Evolutionary conservation across 352 stramenopile genomes (phyloP), one percentile per base, ranked within the genome.

Genomic region (Phytophthora capsici): DNA sequence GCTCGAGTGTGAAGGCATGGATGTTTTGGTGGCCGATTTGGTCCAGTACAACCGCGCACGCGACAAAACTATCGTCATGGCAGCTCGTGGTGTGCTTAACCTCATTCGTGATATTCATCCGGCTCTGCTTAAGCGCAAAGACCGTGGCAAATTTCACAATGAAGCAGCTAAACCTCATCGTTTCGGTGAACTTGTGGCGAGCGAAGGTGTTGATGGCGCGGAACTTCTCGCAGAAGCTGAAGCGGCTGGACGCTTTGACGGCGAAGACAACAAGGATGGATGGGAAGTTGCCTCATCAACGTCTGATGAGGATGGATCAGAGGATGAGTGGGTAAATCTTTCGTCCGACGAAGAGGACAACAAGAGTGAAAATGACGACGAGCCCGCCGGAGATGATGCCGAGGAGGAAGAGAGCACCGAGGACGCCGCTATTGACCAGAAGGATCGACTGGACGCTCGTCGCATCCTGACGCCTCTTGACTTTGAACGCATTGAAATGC

Each of bases 51-150:
- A 91, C 66, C 98, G 98, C 68, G 88, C 96, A 56, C 82, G 89
- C 9, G 97, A 99, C 86, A 98, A 99, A 84, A 98, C 89, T 22
- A 95, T 99, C 14, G 88, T 98, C 23, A 98, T 99, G 81, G 97
- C 98, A 4, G 96, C 96, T 41, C 90, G 97, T 49, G 91, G 89
- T 12, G 97, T 99, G 45, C 86, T 98, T 17, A 99, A 99, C 77
- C 89, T 99, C 52, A 96, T 99, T 61, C 88, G 97, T 28, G 95
- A 99, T 63, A 92, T 98, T 47, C 90, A 98, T 76, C 98, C 98
- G 8, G 79, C 77, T 17, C 77, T 99, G 17, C 84, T 99, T n/a
- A 94, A 98, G 79, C 93, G 93, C 40, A 99, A 99, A 74, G 85
- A 99, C 73, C 88, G 98, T 41, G 98, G 98, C 50, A 97, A 98